Conservation (phyloP, 164 flowering plant genomes). For the Liriodendron chinense region DNA sequence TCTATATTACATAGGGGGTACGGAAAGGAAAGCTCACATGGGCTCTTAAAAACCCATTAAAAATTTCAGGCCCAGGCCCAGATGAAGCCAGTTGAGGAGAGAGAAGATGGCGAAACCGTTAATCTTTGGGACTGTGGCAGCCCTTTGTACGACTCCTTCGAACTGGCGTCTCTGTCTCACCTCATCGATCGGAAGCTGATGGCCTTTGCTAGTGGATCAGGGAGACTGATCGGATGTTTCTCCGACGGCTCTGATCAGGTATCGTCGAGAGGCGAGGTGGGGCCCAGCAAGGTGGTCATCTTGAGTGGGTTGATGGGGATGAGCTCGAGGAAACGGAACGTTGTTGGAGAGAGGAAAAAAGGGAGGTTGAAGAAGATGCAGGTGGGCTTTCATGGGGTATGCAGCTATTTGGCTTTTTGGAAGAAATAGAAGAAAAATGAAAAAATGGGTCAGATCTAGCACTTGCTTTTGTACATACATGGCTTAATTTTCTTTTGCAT, state of each 20-base stretch:
- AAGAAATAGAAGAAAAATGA: constrained; percentile 3
- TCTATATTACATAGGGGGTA: not conserved
- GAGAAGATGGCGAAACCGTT: constrained; percentile 6
- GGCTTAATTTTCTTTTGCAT: too few species aligned
- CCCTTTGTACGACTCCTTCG: constrained; percentile 69
- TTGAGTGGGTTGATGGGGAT: constrained; percentile 11
- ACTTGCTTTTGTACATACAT: too few species aligned
- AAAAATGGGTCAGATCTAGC: too few species aligned
- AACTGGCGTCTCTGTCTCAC: constrained; percentile 48
- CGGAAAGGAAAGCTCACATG: not conserved
- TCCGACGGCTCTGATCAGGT: not conserved
- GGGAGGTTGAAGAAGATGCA: constrained; percentile 20
- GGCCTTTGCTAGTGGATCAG: constrained; percentile 28
- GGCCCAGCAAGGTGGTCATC: constrained; percentile 7
- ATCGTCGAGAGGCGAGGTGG: not conserved
- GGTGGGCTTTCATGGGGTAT: constrained; percentile 5
- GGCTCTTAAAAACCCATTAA: not conserved
- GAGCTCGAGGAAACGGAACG: constrained; percentile 3
- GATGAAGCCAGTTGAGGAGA: constrained; percentile 14
- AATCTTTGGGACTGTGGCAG: constrained; percentile 68
- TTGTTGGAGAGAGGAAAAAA: not conserved
- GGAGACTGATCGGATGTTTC: not conserved
- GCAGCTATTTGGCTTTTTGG: constrained; percentile 15
- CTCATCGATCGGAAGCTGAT: constrained; percentile 55
- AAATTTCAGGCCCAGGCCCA: not conserved